These are phyloP conservation scores for Galium porrigens DNA, from an alignment of 305 asterid species.

Conservation along the genomic window DNA sequence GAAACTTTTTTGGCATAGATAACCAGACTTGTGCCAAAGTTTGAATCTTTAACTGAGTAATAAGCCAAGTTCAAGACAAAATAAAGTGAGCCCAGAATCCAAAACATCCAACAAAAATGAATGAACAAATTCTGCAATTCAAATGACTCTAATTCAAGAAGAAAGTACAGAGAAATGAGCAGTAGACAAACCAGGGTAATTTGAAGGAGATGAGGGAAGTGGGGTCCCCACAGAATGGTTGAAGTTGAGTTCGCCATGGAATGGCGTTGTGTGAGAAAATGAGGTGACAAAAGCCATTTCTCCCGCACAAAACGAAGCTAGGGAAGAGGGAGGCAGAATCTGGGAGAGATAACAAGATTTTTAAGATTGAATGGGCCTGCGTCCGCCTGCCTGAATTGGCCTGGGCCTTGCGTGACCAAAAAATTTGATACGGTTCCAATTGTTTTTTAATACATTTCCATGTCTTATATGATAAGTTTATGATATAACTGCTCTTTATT, in stretches of 20 bases:
- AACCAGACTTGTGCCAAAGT: conserved; percentile 26
- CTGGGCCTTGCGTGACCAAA: not conserved
- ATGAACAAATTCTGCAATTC: not conserved
- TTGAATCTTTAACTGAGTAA: conserved; percentile 26
- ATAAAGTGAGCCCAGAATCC: conserved; percentile 11
- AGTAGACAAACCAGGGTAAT: conserved; percentile 12
- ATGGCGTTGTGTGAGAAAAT: conserved; percentile 15
- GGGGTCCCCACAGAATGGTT: conserved; percentile 5
- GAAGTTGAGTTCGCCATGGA: conserved; percentile 17
- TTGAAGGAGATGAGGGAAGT: conserved; percentile 5
- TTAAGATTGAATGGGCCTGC: not conserved
- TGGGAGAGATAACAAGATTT: not conserved
- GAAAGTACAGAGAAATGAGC: not conserved
- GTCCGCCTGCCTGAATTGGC: not conserved
- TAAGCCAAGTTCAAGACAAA: conserved; percentile 18
- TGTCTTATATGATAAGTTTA: too few species aligned
- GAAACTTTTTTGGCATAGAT: conserved; percentile 56
- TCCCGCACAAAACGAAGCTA: not conserved
- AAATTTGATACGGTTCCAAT: too few species aligned
- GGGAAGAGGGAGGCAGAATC: not conserved
- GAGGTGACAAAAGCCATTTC: conserved; percentile 17
- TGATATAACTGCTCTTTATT: too few species aligned
- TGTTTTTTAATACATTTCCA: too few species aligned
- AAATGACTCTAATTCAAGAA: not conserved
- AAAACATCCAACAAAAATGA: conserved; percentile 11